Evolutionary conservation across 1,139 yeast genomes (phyloP), one percentile per base, ranked within the genome.

Genomic region (Diutina pseudorugosa): DNA sequence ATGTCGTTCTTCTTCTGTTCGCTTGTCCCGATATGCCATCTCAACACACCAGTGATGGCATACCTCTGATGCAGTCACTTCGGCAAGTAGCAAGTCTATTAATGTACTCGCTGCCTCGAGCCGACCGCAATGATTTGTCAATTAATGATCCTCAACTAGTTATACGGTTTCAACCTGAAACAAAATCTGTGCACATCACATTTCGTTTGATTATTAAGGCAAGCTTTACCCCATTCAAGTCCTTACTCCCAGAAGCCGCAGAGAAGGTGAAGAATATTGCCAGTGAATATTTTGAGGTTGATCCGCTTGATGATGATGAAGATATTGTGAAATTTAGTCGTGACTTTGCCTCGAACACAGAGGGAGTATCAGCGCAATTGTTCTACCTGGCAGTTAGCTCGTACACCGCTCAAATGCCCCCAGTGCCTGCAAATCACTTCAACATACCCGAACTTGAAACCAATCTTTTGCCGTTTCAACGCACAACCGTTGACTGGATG

Each of bases 401-500:
- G 21, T 58, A 65, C 54, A 72, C 77, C 1, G 56, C 59, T 6
- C 50, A 52, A 6, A 55, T 71, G 49, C 62, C 68, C 0, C 48
- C 53, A 0, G 57, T 61, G 2, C 57, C 56, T 1, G 30, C 47
- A 6, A 57, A 57, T 3, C 57, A 60, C 2, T 64, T 69, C 54
- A 72, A 71, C 33, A 61, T 75, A n/a, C 77, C 81, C 0, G 80
- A 75, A 45, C 64, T 83, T 18, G 74, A 70, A 27, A 73, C 83
- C 0, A 66, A 68, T 5, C 65, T 83, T 12, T 63, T 83, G 21
- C 70, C 71, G 6, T 87, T 83, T 57, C 95, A 87, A 61, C 68
- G 73, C 5, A 79, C 76, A 52, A 75, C 93, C 0, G 77, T 87
- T 0, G 64, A 71, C 25, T 87, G 95, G 95, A 68, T 84, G 57